Evolutionary conservation across 2,329 filamentous ascomycete genomes (phyloP).

Genomic region (Talaromyces piceae): DNA sequence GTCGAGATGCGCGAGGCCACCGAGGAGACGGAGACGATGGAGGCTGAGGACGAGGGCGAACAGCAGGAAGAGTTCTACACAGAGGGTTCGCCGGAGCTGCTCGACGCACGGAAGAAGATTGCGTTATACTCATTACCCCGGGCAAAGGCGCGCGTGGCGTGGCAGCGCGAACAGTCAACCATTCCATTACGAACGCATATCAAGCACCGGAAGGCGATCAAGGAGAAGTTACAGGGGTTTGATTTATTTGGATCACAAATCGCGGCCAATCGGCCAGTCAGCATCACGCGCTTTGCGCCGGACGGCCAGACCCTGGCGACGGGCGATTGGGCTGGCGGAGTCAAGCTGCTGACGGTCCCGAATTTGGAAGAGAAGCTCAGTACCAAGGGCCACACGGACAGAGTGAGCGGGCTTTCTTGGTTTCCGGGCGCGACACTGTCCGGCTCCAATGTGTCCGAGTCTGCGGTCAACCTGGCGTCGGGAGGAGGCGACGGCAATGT

Average conservation of each 20-base stretch:
- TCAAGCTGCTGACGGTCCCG: constrained; percentile 79
- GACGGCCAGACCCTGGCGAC: constrained; percentile 76
- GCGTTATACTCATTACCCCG: constrained; percentile 76
- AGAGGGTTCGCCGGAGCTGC: constrained; percentile 63
- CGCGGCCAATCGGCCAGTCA: constrained; percentile 68
- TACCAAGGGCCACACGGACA: constrained; percentile 77
- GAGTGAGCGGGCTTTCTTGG: constrained; percentile 88
- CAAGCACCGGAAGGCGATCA: constrained; percentile 82
- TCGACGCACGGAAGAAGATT: constrained; percentile 70
- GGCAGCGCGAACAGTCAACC: constrained; percentile 70
- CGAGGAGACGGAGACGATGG: constrained; percentile 43
- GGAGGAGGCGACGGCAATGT: constrained; percentile 83
- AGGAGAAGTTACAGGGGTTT: constrained; percentile 72
- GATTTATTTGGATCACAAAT: constrained; percentile 92
- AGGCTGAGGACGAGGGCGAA: constrained; percentile 75
- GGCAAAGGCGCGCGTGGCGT: constrained; percentile 66
- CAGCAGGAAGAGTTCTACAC: constrained; percentile 95
- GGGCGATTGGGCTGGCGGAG: constrained; percentile 86
- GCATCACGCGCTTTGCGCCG: constrained; percentile 85
- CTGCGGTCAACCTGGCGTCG: constrained; percentile 76
- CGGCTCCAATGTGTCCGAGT: constrained; percentile 61
- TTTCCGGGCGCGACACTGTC: constrained; percentile 72
- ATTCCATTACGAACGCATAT: constrained; percentile 86
- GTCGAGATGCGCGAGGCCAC: constrained; percentile 48
- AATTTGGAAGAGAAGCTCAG: constrained; percentile 68